A percentile compares a stretch with the other conserved stretches of the same genome.
Conservation (phyloP, 2,329 filamentous ascomycete genomes). For the Zymoseptoria brevis region DNA sequence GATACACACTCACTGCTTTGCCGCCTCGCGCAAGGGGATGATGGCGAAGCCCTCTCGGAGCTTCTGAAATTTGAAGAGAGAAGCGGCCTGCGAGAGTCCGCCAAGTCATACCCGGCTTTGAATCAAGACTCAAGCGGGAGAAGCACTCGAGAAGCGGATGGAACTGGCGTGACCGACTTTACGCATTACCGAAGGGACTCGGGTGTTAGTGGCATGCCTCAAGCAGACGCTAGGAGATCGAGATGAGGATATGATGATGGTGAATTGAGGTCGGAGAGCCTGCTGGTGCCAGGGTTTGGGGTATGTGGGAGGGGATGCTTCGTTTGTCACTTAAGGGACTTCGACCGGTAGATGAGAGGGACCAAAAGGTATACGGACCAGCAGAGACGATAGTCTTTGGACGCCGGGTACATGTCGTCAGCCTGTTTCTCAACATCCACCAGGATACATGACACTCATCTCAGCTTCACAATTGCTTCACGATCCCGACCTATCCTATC, state of each 20-base stretch:
- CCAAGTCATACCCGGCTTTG: neutral
- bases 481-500: too few relatives aligned
- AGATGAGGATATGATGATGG: neutral
- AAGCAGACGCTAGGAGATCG: neutral
- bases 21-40: conserved; percentile 11
- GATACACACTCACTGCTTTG: conserved; percentile 16
- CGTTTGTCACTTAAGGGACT: neutral
- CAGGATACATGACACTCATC: too few relatives aligned
- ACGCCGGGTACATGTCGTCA: neutral
- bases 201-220: neutral
- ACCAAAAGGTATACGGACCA: neutral
- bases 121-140: neutral
- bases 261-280: neutral
- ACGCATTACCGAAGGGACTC: neutral
- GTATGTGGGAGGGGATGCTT: neutral
- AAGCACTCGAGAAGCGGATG: neutral
- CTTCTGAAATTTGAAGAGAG: neutral
- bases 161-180: neutral
- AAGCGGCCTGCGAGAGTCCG: neutral
- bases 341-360: neutral
- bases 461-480: too few relatives aligned
- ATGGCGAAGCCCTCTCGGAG: conserved; percentile 1
- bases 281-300: neutral
- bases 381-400: neutral
- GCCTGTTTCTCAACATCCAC: too few relatives aligned